Evolutionary conservation across 805 yeast genomes (phyloP), one percentile per base, ranked within the genome.

Genomic region (Metschnikowia anglica): DNA sequence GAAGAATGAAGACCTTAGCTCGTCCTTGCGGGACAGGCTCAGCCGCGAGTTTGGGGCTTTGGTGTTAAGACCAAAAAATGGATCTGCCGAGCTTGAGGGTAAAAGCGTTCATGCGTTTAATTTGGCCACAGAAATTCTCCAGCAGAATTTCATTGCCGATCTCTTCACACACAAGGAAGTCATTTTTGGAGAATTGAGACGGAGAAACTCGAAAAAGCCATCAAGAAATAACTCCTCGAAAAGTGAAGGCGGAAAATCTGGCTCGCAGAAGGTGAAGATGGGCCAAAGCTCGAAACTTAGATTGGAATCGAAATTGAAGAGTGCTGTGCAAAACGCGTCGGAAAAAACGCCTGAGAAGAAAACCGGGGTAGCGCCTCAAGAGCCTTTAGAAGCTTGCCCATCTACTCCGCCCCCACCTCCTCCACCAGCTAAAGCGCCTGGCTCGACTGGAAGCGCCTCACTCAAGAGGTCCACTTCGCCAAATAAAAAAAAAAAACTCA

Each of bases 41-140:
- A 74, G 88, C 4, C 79, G 78, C 47, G 89, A 83, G 52, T 78
- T 86, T 53, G 81, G 87, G 1, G 70, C 71, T 28, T 77, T 85
- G 47, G 68, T 86, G 18, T 60, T 82, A 45, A 67, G 85, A 39
- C 83, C 85, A 24, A 65, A 61, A 41, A 34, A 34, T 7, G 47
- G 58, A 16, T 44, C 53, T 25, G 54, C 56, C 18, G 39, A 43
- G 6, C 11, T 37, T 8, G 51, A 51, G 9, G 51, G 52, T 8
- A 50, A 48, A 33, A 48, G 41, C 13, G 47, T 49, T 1, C 53
- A 50, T 18, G 37, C 47, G 4, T 44, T 45, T 16, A 40, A 43
- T 3, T 30, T 37, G 13, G 56, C 51, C 18, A 44, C 49, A 16
- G 56, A 52, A 27, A 36, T 48, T n/a, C 64, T 60, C 12, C 80